phyloP scores from a whole-genome alignment of 805 yeast species.

The Suhomyces vadensis region DNA sequence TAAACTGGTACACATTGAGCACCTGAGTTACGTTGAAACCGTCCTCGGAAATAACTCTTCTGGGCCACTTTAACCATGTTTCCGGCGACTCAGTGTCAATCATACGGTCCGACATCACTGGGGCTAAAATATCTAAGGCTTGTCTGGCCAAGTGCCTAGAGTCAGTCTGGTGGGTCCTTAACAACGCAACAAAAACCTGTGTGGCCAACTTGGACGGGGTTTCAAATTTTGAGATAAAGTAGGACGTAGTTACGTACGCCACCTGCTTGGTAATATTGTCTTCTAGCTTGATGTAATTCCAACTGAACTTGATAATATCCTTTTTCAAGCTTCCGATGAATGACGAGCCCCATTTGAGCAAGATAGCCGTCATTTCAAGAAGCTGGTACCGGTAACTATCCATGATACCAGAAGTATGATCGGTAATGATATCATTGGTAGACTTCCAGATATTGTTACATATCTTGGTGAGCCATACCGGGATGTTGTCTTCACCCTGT shows the following conservation, averaged over 20 bases:
- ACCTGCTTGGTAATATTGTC: slow-evolving; percentile 88
- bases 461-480: slow-evolving; percentile 66
- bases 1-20: slow-evolving; percentile 81
- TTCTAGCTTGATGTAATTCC: slow-evolving; percentile 89
- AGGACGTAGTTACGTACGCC: slow-evolving; percentile 85
- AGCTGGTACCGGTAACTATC: slow-evolving; percentile 78
- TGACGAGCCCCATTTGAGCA: slow-evolving; percentile 68
- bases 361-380: slow-evolving; percentile 74
- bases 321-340: slow-evolving; percentile 63
- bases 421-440: slow-evolving; percentile 50
- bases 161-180: slow-evolving; percentile 83
- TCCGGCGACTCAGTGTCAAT: slow-evolving; percentile 49
- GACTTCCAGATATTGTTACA: slow-evolving; percentile 74
- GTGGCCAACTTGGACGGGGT: slow-evolving; percentile 87
- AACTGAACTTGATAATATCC: slow-evolving; percentile 87
- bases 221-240: slow-evolving; percentile 83
- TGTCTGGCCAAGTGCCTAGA: slow-evolving; percentile 81
- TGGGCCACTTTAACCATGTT: slow-evolving; percentile 92
- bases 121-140: slow-evolving; percentile 85
- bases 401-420: slow-evolving; percentile 62
- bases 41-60: slow-evolving; percentile 88
- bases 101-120: slow-evolving; percentile 74
- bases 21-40: slow-evolving; percentile 86
- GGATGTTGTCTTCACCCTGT: slow-evolving; percentile 17
- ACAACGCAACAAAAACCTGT: slow-evolving; percentile 86